These are phyloP conservation scores for Rhizopogon sp. DNA, from an alignment of 768 basidiomycete species.

Conservation along the genomic window DNA sequence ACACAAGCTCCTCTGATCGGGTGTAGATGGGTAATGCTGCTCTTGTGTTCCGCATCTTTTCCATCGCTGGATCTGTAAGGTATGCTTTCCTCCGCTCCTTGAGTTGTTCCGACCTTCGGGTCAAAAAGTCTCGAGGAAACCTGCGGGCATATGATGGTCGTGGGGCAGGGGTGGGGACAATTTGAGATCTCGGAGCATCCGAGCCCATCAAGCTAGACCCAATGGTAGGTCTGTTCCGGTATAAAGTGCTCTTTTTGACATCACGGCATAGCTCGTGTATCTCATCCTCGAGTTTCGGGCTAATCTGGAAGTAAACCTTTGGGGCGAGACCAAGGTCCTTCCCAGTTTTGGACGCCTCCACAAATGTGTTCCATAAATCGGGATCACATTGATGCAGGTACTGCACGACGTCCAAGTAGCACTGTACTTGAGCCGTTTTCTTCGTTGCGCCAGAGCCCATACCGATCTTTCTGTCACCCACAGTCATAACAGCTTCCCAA, in stretches of 20 bases:
- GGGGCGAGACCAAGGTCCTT: conserved; percentile 70
- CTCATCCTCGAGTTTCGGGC: conserved; percentile 57
- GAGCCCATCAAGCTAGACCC: conserved; percentile 11
- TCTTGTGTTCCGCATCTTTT: conserved; percentile 64
- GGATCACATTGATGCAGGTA: conserved; percentile 86
- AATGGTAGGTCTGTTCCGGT: conserved; percentile 53
- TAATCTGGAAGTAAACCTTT: conserved; percentile 61
- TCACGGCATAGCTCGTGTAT: conserved; percentile 68
- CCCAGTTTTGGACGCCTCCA: conserved; percentile 55
- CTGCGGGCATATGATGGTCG: conserved; percentile 19
- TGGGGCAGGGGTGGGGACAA: conserved; percentile 1
- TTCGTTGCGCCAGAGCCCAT: conserved; percentile 67
- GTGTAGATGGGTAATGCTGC: conserved; percentile 71
- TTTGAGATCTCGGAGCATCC: conserved; percentile 1
- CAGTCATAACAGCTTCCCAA: conserved; percentile 76
- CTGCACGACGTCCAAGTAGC: conserved; percentile 82
- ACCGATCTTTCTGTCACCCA: conserved; percentile 78
- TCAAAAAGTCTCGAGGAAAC: conserved; percentile 26
- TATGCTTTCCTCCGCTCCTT: conserved; percentile 51
- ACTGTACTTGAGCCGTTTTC: conserved; percentile 64
- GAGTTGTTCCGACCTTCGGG: conserved; percentile 57
- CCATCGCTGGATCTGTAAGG: conserved; percentile 51
- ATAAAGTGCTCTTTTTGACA: conserved; percentile 58
- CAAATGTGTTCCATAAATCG: conserved; percentile 71
- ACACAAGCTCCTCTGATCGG: conserved; percentile 59